Evolutionary conservation across 306 rosid genomes (phyloP), one percentile per base, ranked within the genome.

Genomic region (Glycine tomentella): DNA sequence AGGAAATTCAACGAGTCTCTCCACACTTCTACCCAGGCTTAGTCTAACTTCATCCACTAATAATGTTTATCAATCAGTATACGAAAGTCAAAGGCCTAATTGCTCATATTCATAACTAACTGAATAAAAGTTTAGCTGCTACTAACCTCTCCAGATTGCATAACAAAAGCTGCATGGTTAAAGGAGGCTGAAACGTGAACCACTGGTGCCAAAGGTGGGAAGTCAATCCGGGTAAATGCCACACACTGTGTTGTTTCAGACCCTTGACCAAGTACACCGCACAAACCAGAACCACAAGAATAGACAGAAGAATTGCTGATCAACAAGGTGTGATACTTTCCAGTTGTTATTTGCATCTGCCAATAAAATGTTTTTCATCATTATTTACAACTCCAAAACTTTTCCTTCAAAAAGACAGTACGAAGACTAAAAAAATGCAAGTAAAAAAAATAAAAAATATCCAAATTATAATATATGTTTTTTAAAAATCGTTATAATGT

Each of bases 261-360:
- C n/a, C 97, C 98, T 78, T 95, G 97, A 78, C 98, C 98, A 72
- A 95, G 97, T 79, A 91, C 95, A 59, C 98, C 97, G 75, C 92
- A 92, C 84, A 92, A 90, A 67, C 92, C 86, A 79, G 93, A 91
- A 83, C 97, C 98, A 67, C 97, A 92, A 10, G 98, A 90, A 81
- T 95, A 95, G 46, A 93, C 92, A 20, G 95, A 87, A 38, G 97
- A 89, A 64, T 90, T 90, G 73, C 90, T 84, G 87, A 91, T 91
- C 76, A 93, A 83, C 76, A 95, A 82, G n/a, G 98, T 95, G 84
- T 92, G 97, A 86, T 90, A 92, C 74, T 89, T 91, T 80, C 97
- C 97, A 0, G 97, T 93, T 44, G 92, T 89, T 74, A 92, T 84
- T 87, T 92, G 97, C 97, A 95, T 95, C 97, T 92, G 93, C 83